Conservation (phyloP, 768 basidiomycete genomes). For the Pulveroboletus frians region DNA sequence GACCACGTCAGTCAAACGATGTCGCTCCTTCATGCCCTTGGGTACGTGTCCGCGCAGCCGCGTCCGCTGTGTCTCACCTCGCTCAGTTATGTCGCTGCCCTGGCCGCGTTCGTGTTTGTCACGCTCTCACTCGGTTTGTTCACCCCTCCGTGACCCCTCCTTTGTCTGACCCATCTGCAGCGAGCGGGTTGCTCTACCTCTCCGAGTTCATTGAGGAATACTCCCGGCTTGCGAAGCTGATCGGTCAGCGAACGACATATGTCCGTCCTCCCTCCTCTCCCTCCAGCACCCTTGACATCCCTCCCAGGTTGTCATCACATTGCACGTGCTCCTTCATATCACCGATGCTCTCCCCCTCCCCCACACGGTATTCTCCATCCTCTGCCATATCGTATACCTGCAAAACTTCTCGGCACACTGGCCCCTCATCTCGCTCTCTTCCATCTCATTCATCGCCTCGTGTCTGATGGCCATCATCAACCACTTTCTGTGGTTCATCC, state of each 20-base stretch:
- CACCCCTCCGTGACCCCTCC: not conserved
- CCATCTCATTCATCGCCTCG: slow-evolving; percentile 76
- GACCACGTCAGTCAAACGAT: not conserved
- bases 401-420: slow-evolving; percentile 87
- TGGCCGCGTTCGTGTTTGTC: slow-evolving; percentile 83
- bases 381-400: slow-evolving; percentile 84
- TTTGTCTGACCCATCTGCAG: slow-evolving; percentile 38
- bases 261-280: slow-evolving; percentile 44
- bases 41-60: slow-evolving; percentile 35
- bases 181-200: slow-evolving; percentile 88
- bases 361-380: slow-evolving; percentile 72
- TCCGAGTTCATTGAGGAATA: slow-evolving; percentile 97
- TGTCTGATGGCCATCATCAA: slow-evolving; percentile 81
- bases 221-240: slow-evolving; percentile 68
- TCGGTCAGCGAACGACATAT: slow-evolving; percentile 85
- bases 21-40: slow-evolving; percentile 57
- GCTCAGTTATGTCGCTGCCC: slow-evolving; percentile 64
- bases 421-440: slow-evolving; percentile 92
- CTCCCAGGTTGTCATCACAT: slow-evolving; percentile 63
- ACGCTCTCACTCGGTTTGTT: slow-evolving; percentile 81
- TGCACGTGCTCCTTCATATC: slow-evolving; percentile 75
- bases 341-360: slow-evolving; percentile 76
- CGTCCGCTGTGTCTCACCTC: not conserved
- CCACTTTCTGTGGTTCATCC: slow-evolving; percentile 96
- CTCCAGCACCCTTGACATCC: slow-evolving; percentile 2